Evolutionary conservation across 2,329 filamentous ascomycete genomes (phyloP).

Genomic region (Metarhizium anisopliae): DNA sequence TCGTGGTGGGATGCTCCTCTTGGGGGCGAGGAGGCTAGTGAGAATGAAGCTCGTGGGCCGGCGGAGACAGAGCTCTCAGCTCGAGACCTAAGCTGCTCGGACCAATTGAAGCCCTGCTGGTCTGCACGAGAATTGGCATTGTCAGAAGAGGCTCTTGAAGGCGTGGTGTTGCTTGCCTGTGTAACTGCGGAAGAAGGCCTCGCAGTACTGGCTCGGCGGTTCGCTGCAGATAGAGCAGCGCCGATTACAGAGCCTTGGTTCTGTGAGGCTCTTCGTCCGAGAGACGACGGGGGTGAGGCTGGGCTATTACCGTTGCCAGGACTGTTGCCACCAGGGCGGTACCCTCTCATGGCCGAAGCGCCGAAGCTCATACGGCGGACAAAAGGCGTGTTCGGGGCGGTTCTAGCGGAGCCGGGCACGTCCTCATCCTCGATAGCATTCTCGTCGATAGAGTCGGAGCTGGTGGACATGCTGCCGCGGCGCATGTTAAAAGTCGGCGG

Average conservation of each 20-base stretch:
- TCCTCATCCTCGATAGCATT: slow-evolving; percentile 64
- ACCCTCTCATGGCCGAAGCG: slow-evolving; percentile 60
- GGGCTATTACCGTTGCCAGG: slow-evolving; percentile 56
- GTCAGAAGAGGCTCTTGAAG: slow-evolving; percentile 56
- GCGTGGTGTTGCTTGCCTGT: slow-evolving; percentile 53
- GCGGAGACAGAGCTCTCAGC: slow-evolving; percentile 69
- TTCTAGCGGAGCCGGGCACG: slow-evolving; percentile 39
- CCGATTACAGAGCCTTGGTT: slow-evolving; percentile 21
- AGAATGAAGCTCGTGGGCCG: slow-evolving; percentile 45
- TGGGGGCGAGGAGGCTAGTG: slow-evolving; percentile 39
- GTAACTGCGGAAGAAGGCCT: slow-evolving; percentile 23
- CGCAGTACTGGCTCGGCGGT: slow-evolving; percentile 27
- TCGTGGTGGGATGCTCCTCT: slow-evolving; percentile 41
- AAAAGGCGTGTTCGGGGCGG: slow-evolving; percentile 64
- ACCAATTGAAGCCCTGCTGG: slow-evolving; percentile 89
- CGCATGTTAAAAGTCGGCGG: slow-evolving; percentile 43
- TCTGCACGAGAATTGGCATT: slow-evolving; percentile 55
- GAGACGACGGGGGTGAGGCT: slow-evolving; percentile 27
- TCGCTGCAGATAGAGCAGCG: slow-evolving; percentile 23
- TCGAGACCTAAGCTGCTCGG: slow-evolving; percentile 86
- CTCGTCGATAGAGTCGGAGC: slow-evolving; percentile 60
- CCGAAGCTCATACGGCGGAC: slow-evolving; percentile 85
- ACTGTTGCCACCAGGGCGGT: slow-evolving; percentile 41
- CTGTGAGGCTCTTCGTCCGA: slow-evolving; percentile 23
- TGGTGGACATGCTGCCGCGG: slow-evolving; percentile 63